Conservation (phyloP, 2,329 filamentous ascomycete species). For the Arachnomyces sp. region DNA sequence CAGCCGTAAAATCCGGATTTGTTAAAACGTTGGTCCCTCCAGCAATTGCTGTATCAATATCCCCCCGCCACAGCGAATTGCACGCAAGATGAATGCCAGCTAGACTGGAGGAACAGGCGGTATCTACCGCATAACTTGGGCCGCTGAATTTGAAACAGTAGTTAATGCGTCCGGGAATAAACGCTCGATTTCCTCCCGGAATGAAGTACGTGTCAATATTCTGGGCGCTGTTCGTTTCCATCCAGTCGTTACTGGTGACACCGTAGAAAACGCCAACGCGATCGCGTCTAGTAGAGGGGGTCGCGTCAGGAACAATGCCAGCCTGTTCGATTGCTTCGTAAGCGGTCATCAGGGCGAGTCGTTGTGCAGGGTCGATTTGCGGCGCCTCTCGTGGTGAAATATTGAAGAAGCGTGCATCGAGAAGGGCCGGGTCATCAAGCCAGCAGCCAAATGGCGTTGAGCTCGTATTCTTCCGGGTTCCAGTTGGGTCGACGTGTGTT, state of each 20-base stretch:
- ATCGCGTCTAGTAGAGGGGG: conserved; percentile 57
- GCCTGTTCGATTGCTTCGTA: conserved; percentile 79
- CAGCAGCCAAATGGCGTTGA: no score
- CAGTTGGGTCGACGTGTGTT: no score
- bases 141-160: conserved; percentile 73
- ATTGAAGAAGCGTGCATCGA: no score
- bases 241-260: conserved; percentile 68
- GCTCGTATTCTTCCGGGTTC: no score
- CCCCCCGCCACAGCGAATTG: conserved; percentile 9
- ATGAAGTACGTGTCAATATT: conserved; percentile 65
- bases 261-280: conserved; percentile 68
- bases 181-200: conserved; percentile 55
- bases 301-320: conserved; percentile 66
- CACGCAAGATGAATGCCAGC: conserved; percentile 54
- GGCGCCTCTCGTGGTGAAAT: conserved; percentile 66
- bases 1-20: conserved; percentile 8
- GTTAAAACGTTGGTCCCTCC: conserved; percentile 14
- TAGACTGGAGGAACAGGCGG: conserved; percentile 69
- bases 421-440: no score
- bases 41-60: conserved; percentile 13
- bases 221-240: conserved; percentile 65
- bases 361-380: conserved; percentile 75
- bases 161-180: conserved; percentile 59
- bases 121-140: conserved; percentile 65
- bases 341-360: conserved; percentile 66